These are phyloP conservation scores for Ceratocystis cubensis DNA, from an alignment of 2,329 filamentous ascomycete species.

Conservation along the genomic window DNA sequence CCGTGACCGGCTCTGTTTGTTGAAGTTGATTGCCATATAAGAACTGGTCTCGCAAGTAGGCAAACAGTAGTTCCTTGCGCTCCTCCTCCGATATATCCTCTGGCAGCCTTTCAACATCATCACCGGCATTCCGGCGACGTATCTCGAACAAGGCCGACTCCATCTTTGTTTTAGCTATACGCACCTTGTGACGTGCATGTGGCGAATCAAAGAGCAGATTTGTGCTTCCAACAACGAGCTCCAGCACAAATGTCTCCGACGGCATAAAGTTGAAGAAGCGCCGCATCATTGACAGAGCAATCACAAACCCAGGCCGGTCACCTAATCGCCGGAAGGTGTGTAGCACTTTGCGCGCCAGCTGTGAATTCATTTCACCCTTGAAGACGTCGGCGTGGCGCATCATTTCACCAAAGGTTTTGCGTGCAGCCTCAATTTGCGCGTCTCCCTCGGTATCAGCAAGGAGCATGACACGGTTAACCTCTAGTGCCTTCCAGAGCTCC, in stretches of 20 bases:
- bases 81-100: slow-evolving; percentile 29
- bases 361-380: slow-evolving; percentile 31
- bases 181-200: slow-evolving; percentile 31
- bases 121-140: slow-evolving; percentile 19
- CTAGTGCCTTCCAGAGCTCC: slow-evolving; percentile 50
- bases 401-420: slow-evolving; percentile 37
- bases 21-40: slow-evolving; percentile 12
- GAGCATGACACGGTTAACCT: slow-evolving; percentile 37
- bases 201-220: slow-evolving; percentile 35
- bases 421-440: slow-evolving; percentile 29
- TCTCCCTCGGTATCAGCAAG: slow-evolving; percentile 26
- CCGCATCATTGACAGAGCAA: slow-evolving; percentile 35
- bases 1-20: slow-evolving; percentile 22
- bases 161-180: slow-evolving; percentile 33
- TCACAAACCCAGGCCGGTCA: slow-evolving; percentile 35
- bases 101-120: slow-evolving; percentile 24
- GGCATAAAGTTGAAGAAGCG: slow-evolving; percentile 35
- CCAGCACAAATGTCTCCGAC: slow-evolving; percentile 36
- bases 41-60: slow-evolving; percentile 29
- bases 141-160: slow-evolving; percentile 28
- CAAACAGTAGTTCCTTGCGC: slow-evolving; percentile 32
- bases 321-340: slow-evolving; percentile 38
- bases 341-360: slow-evolving; percentile 38
- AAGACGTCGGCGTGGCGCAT: slow-evolving; percentile 39
- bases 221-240: slow-evolving; percentile 35